phyloP scores from a whole-genome alignment of 768 basidiomycete genomes.

The Xerocomus potaroensis region DNA sequence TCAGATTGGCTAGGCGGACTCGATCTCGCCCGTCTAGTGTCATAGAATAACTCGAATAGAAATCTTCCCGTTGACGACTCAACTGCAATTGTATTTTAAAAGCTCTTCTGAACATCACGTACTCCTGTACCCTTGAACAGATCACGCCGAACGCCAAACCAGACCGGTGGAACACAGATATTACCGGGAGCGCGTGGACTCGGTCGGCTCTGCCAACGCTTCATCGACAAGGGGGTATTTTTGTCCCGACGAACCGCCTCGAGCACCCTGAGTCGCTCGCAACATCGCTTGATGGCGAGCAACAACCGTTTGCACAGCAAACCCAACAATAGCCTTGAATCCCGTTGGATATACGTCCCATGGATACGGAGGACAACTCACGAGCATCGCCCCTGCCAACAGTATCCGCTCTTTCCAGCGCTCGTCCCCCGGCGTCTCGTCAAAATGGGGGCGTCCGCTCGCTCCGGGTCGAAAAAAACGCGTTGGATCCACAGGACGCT shows the following conservation, averaged over 20 bases:
- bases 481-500: constrained; percentile 31
- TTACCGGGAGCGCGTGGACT: not conserved
- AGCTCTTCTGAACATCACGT: no score
- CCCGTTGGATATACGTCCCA: not conserved
- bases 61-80: no score
- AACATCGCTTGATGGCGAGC: constrained; percentile 31
- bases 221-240: constrained; percentile 15
- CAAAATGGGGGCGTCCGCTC: constrained; percentile 41
- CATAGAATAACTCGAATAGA: no score
- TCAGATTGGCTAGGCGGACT: no score
- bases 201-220: constrained; percentile 17
- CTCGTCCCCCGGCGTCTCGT: constrained; percentile 46
- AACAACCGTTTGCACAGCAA: constrained; percentile 32
- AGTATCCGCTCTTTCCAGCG: constrained; percentile 65
- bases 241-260: constrained; percentile 1
- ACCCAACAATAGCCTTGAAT: constrained; percentile 25
- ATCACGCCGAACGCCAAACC: not conserved
- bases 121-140: not conserved
- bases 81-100: no score
- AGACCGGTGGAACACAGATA: not conserved
- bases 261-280: constrained; percentile 9
- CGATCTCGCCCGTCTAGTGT: no score
- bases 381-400: constrained; percentile 49
- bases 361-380: constrained; percentile 20
- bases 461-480: constrained; percentile 40